Conservation (phyloP, 2,329 filamentous ascomycete species). For the Penicillium sp. region DNA sequence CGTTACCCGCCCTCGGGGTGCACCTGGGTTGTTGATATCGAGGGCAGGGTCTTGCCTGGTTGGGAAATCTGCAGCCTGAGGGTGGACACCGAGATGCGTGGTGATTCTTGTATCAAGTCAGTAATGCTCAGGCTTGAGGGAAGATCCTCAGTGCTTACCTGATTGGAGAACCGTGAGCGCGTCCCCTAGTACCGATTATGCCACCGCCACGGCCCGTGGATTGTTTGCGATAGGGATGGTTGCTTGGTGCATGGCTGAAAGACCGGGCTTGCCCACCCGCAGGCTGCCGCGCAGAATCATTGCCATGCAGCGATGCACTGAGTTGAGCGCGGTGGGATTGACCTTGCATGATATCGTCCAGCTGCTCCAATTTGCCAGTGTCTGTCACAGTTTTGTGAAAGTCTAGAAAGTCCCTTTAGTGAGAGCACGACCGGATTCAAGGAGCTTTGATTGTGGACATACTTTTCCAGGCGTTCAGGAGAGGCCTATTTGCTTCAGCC, state of each 20-base stretch:
- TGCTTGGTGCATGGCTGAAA: neutral
- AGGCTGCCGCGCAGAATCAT: conserved; percentile 20
- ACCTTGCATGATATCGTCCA: conserved; percentile 39
- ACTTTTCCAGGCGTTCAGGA: conserved; percentile 38
- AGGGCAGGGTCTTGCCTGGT: neutral
- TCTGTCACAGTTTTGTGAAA: conserved; percentile 34
- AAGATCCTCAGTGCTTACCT: neutral
- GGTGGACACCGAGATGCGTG: neutral
- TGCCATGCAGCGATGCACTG: conserved; percentile 21
- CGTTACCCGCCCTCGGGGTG: neutral
- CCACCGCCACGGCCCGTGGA: conserved; percentile 29
- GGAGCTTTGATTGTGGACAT: conserved; percentile 11
- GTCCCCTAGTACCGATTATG: conserved; percentile 26
- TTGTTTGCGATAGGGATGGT: neutral
- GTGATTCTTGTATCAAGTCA: neutral
- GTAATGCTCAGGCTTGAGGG: neutral
- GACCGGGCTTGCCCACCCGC: neutral
- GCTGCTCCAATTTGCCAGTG: conserved; percentile 31
- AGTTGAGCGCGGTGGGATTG: conserved; percentile 42
- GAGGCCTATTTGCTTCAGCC: neutral
- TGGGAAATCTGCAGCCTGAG: neutral
- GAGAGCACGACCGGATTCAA: neutral
- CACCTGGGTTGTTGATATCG: neutral
- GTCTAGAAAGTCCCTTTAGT: conserved; percentile 28
- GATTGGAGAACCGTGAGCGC: neutral